Base-by-base conservation (phyloP, 169 alveolate species). In the Ichthyophthirius multifiliis region DNA sequence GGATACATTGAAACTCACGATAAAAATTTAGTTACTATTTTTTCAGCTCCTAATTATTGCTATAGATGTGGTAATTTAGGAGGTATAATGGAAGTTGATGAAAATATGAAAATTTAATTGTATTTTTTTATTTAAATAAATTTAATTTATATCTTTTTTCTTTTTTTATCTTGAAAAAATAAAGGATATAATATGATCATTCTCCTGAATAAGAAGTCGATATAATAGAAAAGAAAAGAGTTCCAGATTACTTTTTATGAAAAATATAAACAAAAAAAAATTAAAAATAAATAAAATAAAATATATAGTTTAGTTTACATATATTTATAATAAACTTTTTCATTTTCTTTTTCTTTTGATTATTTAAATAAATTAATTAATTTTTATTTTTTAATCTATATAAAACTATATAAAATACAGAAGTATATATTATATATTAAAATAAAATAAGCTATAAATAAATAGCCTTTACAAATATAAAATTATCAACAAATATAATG, bases 1-100 rank as follows among this genome's bases (percentile, higher is more conserved):
- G 94, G 94, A 35, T 89, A 78, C 78, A 45, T 78, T 47, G 88
- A 87, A 82, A 74, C 85, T 35, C 92, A 89, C 47, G 84, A 85
- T 23, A 55, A 74, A 30, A 85, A 87, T 27, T 80, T 90, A 0
- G 86, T 85, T 32, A 90, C 95, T 12, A 84, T 90, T 15, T 90
- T 85, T 80, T 83, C 91, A 5, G 95, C 95, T 3, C 95, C 95
- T 41, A 90, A 90, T 79, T 90, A 90, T 78, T 90, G 95, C 73
- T 90, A 90, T 77, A 67, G 95, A 67, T 90, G 95, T 63, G 95
- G 93, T 5, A 90, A 90, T 75, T 63, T 67, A 71, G 95, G 92
- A 4, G 87, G 80, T 12, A 83, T 85, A 41, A 62, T 90, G 89
- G 89, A 87, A 55, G 82, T 90, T 20, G 90, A 87, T 85, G 95